A percentile compares a stretch with the other conserved stretches of the same genome.
These are phyloP conservation scores for Myxozyma udenii DNA, from an alignment of 805 yeast genomes.

Conservation along the genomic window DNA sequence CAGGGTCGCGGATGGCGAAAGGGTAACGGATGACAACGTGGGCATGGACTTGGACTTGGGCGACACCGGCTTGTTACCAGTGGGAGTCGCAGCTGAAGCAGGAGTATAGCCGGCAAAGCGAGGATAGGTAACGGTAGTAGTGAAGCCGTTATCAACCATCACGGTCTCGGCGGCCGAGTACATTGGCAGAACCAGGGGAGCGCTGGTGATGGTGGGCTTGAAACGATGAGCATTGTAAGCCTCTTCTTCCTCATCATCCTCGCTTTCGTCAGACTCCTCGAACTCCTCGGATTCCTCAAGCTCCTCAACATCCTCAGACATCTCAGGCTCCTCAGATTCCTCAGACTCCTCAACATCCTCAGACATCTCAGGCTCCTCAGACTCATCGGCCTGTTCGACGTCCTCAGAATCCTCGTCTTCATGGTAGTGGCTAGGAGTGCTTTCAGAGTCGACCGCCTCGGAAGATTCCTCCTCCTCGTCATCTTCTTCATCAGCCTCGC, in stretches of 20 bases:
- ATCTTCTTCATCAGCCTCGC: slow-evolving; percentile 1
- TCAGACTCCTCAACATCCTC: slow-evolving; percentile 18
- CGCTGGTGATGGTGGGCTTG: slow-evolving; percentile 1
- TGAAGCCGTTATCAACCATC: slow-evolving; percentile 11
- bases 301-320: slow-evolving; percentile 3
- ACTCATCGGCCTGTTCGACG: neutral
- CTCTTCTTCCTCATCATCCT: neutral
- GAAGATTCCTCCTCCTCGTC: neutral
- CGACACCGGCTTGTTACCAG: neutral
- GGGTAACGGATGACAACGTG: neutral
- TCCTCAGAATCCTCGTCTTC: slow-evolving; percentile 9
- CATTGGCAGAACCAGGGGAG: slow-evolving; percentile 13
- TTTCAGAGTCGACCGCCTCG: too few relatives aligned
- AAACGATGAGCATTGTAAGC: neutral
- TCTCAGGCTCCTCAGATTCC: slow-evolving; percentile 1
- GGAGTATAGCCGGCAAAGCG: slow-evolving; percentile 23
- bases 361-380: slow-evolving; percentile 13
- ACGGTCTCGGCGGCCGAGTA: slow-evolving; percentile 12
- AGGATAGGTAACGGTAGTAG: slow-evolving; percentile 25
- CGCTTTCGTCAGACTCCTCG: neutral
- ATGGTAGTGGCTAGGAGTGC: neutral
- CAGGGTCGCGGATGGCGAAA: neutral
- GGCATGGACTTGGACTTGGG: neutral
- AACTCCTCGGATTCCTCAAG: neutral
- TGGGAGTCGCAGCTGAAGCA: slow-evolving; percentile 7